Percentiles rank a stretch among this genome's conserved stretches.
phyloP scores from a whole-genome alignment of 2,329 filamentous ascomycete genomes.

The Dactylonectria macrodidyma region DNA sequence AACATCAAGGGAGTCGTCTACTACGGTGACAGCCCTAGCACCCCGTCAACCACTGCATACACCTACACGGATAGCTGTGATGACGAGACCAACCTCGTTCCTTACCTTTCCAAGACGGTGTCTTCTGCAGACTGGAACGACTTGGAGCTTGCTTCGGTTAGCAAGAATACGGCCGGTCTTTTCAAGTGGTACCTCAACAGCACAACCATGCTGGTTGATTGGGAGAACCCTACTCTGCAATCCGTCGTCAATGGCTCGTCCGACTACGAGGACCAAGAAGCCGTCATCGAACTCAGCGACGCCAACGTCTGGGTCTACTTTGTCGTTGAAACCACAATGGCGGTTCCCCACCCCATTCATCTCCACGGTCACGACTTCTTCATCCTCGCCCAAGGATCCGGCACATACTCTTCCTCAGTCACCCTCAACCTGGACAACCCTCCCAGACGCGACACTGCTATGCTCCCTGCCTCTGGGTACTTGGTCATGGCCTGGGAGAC shows the following conservation, averaged over 20 bases:
- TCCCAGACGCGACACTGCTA: slow-evolving; percentile 66
- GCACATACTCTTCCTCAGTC: slow-evolving; percentile 33
- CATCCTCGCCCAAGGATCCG: slow-evolving; percentile 43
- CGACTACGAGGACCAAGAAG: slow-evolving; percentile 36
- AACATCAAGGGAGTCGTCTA: slow-evolving; percentile 66
- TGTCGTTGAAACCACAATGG: slow-evolving; percentile 42
- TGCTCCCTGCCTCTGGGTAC: slow-evolving; percentile 61
- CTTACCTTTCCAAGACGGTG: slow-evolving; percentile 53
- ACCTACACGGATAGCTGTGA: slow-evolving; percentile 47
- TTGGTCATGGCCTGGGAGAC: slow-evolving; percentile 64
- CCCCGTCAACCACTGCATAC: slow-evolving; percentile 32
- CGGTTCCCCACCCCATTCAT: slow-evolving; percentile 53
- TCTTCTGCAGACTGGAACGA: slow-evolving; percentile 45
- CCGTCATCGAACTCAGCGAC: slow-evolving; percentile 47
- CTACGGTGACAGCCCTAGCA: slow-evolving; percentile 50
- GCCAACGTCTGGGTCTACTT: slow-evolving; percentile 50
- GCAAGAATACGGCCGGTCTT: slow-evolving; percentile 45
- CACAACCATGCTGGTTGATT: slow-evolving; percentile 48
- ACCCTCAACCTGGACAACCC: slow-evolving; percentile 56
- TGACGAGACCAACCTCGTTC: slow-evolving; percentile 56
- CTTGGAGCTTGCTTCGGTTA: slow-evolving; percentile 45
- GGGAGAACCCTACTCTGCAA: slow-evolving; percentile 45
- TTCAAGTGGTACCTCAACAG: slow-evolving; percentile 62
- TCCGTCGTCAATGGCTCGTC: slow-evolving; percentile 34
- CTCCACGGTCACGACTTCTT: slow-evolving; percentile 55